These are phyloP conservation scores for Wallacemonas sp. DNA, from an alignment of 208 protist species.

Conservation along the genomic window DNA sequence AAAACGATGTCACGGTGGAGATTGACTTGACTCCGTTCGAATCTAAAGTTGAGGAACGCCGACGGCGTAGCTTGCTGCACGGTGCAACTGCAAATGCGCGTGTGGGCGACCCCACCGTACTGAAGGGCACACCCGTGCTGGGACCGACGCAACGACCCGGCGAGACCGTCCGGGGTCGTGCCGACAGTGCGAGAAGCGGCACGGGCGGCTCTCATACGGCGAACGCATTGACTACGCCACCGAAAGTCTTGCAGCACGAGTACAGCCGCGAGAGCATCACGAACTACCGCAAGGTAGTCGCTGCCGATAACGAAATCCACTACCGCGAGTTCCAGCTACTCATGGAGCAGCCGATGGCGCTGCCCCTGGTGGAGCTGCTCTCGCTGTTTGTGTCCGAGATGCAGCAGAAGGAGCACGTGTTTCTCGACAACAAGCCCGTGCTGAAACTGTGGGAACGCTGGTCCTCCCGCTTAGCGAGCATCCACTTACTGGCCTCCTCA, in stretches of 20 bases:
- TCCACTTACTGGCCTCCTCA: slow-evolving; percentile 21
- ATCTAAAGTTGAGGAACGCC: slow-evolving; percentile 4
- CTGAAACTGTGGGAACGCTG: slow-evolving; percentile 10
- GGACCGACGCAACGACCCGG: slow-evolving; percentile 12
- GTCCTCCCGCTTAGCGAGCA: slow-evolving; percentile 25
- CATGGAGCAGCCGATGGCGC: slow-evolving; percentile 40
- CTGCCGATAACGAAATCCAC: slow-evolving; percentile 64
- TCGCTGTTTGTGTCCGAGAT: slow-evolving; percentile 49
- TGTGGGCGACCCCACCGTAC: not conserved
- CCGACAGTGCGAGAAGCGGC: too few species aligned
- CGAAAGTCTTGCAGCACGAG: slow-evolving; percentile 36
- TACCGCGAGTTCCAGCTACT: slow-evolving; percentile 67
- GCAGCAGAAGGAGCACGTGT: slow-evolving; percentile 21
- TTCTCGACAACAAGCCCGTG: slow-evolving; percentile 22
- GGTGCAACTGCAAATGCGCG: not conserved
- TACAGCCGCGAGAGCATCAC: slow-evolving; percentile 64
- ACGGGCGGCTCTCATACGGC: not conserved
- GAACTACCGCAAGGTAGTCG: slow-evolving; percentile 61
- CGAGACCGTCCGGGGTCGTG: too few species aligned
- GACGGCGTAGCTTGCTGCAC: not conserved
- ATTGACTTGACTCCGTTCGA: slow-evolving; percentile 13
- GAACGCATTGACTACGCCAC: not conserved
- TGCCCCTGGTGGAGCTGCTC: slow-evolving; percentile 42
- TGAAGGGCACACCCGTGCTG: slow-evolving; percentile 8
- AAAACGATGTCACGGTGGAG: slow-evolving; percentile 13